Evolutionary conservation across 768 basidiomycete species (phyloP), one percentile per base, ranked within the genome.

Genomic region (Russula sp.): DNA sequence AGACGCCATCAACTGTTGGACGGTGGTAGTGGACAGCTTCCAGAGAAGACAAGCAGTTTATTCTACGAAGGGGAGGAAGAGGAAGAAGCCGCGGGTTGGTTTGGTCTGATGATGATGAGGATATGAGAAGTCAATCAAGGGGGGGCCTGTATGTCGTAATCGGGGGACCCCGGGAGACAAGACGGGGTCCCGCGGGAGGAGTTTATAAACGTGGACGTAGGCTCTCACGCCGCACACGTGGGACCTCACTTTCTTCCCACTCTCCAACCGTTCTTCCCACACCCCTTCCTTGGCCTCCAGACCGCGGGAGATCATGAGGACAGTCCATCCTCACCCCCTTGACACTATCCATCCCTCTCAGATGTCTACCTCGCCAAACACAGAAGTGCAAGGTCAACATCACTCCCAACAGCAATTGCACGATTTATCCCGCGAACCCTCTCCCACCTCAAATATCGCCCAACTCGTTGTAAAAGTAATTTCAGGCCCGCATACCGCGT

Each of bases 241-340:
- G 70, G 71, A 65, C 65, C 53, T 25, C 38, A 58, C 67, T 63
- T 77, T 79, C 77, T 78, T 78, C 77, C 78, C 77, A 78, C 76
- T 71, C 72, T 69, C 71, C 70, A 70, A 69, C 74, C 74, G 70
- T 70, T 70, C 72, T 79, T 79, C 78, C 77, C 77, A 79, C 77
- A 79, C 75, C 73, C 70, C 71, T 49, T 41, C 43, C 63, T 48
- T 58, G 46, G 70, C 72, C 71, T 69, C 70, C 58, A 29, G 25
- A 29, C 25, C 71, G 69, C 75, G 73, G 75, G 76, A 73, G 76
- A 74, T 64, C 70, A 76, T 76, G 75, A 76, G 75, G 75, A 76
- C 75, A 0, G 77, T 76, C 53, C 76, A 76, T 69, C 67, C 78
- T 81, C 16, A 80, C 83, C 64, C 82, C 70, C 73, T 78, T 74